Evolutionary conservation across 31 red algal genomes (phyloP).

Genomic region (Odonthalia washingtoniensis): DNA sequence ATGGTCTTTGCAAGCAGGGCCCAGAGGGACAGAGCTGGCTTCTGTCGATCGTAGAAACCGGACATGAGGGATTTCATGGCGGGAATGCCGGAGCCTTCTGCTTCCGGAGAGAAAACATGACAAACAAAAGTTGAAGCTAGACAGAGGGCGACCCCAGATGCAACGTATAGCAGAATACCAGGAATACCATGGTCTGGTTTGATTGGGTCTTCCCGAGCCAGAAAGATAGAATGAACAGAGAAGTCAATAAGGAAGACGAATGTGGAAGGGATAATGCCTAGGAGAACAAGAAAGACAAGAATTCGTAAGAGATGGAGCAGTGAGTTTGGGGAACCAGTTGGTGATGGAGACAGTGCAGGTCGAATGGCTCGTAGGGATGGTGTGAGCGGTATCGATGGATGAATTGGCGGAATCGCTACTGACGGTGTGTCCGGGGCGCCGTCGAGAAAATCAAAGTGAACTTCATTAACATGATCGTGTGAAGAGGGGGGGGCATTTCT

Average conservation of each 20-base stretch:
- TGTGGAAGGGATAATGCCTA: slow-evolving; percentile 92
- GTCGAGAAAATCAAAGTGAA: slow-evolving; percentile 84
- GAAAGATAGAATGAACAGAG: slow-evolving; percentile 77
- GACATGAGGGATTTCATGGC: slow-evolving; percentile 99
- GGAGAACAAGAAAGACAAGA: slow-evolving; percentile 80
- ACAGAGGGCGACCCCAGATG: slow-evolving; percentile 81
- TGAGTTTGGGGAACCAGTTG: slow-evolving; percentile 60
- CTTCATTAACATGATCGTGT: slow-evolving; percentile 73
- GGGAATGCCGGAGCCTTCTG: slow-evolving; percentile 97
- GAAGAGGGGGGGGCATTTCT: slow-evolving; percentile 16
- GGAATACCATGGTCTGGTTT: slow-evolving; percentile 36
- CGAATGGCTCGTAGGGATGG: neutral
- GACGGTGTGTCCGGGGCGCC: slow-evolving; percentile 58
- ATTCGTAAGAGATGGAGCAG: slow-evolving; percentile 67
- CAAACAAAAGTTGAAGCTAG: slow-evolving; percentile 89
- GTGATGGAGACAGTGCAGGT: slow-evolving; percentile 21
- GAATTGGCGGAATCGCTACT: neutral
- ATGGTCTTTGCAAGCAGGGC: slow-evolving; percentile 89
- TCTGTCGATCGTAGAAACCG: slow-evolving; percentile 97
- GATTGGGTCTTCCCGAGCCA: slow-evolving; percentile 71
- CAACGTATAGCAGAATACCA: slow-evolving; percentile 76
- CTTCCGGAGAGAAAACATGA: slow-evolving; percentile 80
- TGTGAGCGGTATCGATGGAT: neutral
- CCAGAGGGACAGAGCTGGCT: slow-evolving; percentile 86
- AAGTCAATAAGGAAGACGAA: slow-evolving; percentile 97